These are phyloP conservation scores for Sisymbrium irio DNA, from an alignment of 345 rosid species.

Conservation along the genomic window DNA sequence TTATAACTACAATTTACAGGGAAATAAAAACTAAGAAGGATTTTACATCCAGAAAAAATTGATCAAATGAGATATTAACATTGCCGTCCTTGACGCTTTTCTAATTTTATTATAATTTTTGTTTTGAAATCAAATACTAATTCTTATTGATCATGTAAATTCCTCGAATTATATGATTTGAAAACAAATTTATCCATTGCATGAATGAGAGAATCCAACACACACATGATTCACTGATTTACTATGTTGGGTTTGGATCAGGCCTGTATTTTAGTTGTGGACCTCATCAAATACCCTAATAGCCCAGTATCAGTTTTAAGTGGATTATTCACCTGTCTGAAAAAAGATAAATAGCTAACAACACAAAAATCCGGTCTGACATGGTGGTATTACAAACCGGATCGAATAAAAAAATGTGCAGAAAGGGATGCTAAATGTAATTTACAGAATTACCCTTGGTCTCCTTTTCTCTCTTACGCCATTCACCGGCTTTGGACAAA, in stretches of 20 bases:
- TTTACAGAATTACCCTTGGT: neutral
- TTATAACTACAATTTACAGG: constrained; percentile 10
- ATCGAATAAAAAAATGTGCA: too few species aligned
- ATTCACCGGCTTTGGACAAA: neutral
- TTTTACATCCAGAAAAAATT: neutral
- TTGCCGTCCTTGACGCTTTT: neutral
- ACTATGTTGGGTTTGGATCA: neutral
- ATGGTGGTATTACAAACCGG: neutral
- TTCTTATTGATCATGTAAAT: neutral
- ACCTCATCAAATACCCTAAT: neutral
- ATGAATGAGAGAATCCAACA: neutral
- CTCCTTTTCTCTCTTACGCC: neutral
- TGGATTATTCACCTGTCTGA: too few species aligned
- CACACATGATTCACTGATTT: neutral
- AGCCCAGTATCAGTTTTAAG: neutral
- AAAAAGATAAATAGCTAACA: too few species aligned
- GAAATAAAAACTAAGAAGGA: neutral
- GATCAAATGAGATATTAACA: neutral
- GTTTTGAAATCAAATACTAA: neutral
- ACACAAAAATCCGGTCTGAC: neutral
- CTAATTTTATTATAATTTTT: neutral
- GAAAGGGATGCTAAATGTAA: neutral
- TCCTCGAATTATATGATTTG: neutral
- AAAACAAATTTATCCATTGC: neutral
- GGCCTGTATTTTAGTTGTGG: neutral